Evolutionary conservation across 2,329 filamentous ascomycete species (phyloP).

Genomic region (Blastomyces emzantsi): DNA sequence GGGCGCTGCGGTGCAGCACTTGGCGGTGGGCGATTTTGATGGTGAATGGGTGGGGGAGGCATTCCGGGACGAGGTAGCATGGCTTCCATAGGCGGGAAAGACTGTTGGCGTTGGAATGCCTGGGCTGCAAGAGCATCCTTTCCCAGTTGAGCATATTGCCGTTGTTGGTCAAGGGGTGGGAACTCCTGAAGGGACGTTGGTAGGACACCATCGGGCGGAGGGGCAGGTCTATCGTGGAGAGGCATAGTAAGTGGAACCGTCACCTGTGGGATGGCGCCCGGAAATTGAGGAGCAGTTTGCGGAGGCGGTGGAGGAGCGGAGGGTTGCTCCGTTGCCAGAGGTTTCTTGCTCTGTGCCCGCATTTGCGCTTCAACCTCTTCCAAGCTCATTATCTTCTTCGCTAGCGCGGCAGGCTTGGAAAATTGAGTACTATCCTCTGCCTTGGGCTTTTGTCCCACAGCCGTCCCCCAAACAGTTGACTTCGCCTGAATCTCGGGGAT

Average conservation of each 20-base stretch:
- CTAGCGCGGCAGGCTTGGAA: slow-evolving; percentile 25
- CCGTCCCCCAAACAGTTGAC: slow-evolving; percentile 82
- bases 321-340: slow-evolving; percentile 24
- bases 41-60: slow-evolving; percentile 49
- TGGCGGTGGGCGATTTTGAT: slow-evolving; percentile 55
- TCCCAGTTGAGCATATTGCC: slow-evolving; percentile 30
- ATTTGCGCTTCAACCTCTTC: slow-evolving; percentile 96
- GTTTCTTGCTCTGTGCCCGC: slow-evolving; percentile 39
- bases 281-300: slow-evolving; percentile 15
- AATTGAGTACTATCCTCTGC: slow-evolving; percentile 11
- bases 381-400: slow-evolving; percentile 82
- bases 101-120: slow-evolving; percentile 28
- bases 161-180: slow-evolving; percentile 44
- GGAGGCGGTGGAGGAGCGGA: slow-evolving; percentile 26
- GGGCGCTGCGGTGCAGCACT: slow-evolving; percentile 35
- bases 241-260: slow-evolving; percentile 14
- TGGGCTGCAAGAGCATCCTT: slow-evolving; percentile 31
- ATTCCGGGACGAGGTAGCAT: slow-evolving; percentile 38
- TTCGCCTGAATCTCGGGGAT: slow-evolving; percentile 88
- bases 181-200: slow-evolving; percentile 37
- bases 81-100: slow-evolving; percentile 34
- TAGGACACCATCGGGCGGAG: slow-evolving; percentile 11
- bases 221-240: slow-evolving; percentile 11
- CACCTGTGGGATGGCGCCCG: background rate
- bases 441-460: slow-evolving; percentile 45